Base-by-base conservation (phyloP, 176 grass and related monocot genomes). In the Rhynchospora tenuis region DNA sequence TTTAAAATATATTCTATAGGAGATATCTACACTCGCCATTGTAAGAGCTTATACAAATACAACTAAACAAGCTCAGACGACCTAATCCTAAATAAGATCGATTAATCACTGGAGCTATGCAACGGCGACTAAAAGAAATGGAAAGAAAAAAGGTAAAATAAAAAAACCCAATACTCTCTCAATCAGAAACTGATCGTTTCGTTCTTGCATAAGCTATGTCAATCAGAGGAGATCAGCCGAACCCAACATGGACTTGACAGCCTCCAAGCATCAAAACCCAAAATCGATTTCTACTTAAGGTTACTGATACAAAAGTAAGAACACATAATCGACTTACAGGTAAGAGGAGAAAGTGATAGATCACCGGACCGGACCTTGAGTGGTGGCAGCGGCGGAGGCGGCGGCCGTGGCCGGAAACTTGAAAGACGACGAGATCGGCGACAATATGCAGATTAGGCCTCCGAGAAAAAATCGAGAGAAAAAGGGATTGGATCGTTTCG, bases 401-500 rank as follows among this genome's bases (percentile, higher is more conserved):
- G 28, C 6, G 15, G 66, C 46, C 43, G 47, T 9, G 70, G 69
- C 43, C 44, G 19, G 28, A 33, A 27, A 47, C 64, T 16, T 66
- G 33, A 55, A 5, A 26, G 48, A 44, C 43, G 76, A 58, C 51
- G 52, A 20, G 58, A 62, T 45, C 59, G 59, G 19, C 59, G 59
- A 20, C 28, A 68, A 65, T 68, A 67, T 82, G 80, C 22, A 43
- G 80, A 52, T 82, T 67, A 29, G 42, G 47, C 80, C 80, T 61
- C 62, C 5, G 57, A 52, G 62, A 64, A 82, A 79, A 82, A 68
- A 82, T 54, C 15, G 57, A 47, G 28, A 48, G 60, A 48, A 51
- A 59, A 81, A 44, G 57, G 78, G 19, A 14, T 81, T 66, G 23
- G 80, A 82, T 82, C 11, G 6, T 48, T 82, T 65, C 38, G 62